Evolutionary conservation across 1,284 basidiomycete genomes (phyloP), one percentile per base, ranked within the genome.

Genomic region (Moesziomyces globuligerus): DNA sequence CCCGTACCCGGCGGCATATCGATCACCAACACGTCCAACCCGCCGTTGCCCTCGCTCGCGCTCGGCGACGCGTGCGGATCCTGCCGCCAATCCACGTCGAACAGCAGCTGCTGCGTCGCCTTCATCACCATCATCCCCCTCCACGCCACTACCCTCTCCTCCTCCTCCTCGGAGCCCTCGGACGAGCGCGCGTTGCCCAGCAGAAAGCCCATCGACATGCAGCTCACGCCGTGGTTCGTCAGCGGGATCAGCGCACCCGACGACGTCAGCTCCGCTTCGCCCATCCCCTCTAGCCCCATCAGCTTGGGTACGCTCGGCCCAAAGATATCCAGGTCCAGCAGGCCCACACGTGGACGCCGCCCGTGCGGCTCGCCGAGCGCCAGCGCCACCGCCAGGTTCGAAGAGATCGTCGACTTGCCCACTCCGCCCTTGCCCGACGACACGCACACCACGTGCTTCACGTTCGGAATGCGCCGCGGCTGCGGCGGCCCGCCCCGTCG

Each of bases 1-100:
- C 95, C 95, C 0, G 95, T 98, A 0, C 96, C 95, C 0, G 95
- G 95, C 1, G 95, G 95, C 90, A 97, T 94, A 83, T 98, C 96
- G 44, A 98, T 86, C 10, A 98, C 92, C 10, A 98, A 86, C 0
- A 93, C 86, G 79, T 98, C 95, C 25, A 98, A 64, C 18, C 53
- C 52, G 2, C 57, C 45, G 17, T 71, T 55, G n/a, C 26, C 32
- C 32, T 15, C 32, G 0, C 4, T 17, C 10, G 10, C 32, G 6
- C 29, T 17, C 0, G 15, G 32, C 32, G 32, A 6, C 0, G 68
- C 50, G 17, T 34, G 48, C 1, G 68, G 65, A 13, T 68, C 47
- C 4, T 60, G 57, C 7, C 84, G 66, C 95, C 96, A 98, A 81
- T 98, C 95, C 2, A 98, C 93, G 74, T 98, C 94, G 79, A 98